These are phyloP conservation scores for Phytophthora sansomeana DNA, from an alignment of 352 stramenopile genomes.

Conservation along the genomic window DNA sequence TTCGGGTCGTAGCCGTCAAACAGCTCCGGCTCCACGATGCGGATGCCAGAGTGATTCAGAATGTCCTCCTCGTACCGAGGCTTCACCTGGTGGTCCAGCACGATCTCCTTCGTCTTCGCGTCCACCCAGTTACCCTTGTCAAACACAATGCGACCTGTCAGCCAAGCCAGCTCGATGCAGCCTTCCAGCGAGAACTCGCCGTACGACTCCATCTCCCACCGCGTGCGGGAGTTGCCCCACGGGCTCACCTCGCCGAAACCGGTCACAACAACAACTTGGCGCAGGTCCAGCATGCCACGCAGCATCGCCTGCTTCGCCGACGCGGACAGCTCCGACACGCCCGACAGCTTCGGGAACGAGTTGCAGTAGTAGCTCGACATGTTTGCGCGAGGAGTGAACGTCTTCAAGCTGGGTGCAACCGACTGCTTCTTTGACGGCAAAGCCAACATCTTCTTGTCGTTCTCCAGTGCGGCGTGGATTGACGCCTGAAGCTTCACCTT, in stretches of 20 bases:
- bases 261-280: constrained; percentile 84
- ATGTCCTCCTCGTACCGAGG: constrained; percentile 83
- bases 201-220: constrained; percentile 93
- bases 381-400: constrained; percentile 63
- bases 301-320: constrained; percentile 55
- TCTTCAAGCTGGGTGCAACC: constrained; percentile 20
- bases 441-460: constrained; percentile 45
- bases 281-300: constrained; percentile 82
- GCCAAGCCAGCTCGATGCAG: constrained; percentile 88
- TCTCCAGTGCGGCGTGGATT: constrained; percentile 48
- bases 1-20: constrained; percentile 91
- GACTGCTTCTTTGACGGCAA: constrained; percentile 31
- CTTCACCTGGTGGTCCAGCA: constrained; percentile 84
- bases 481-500: constrained; percentile 66
- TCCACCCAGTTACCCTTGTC: constrained; percentile 89
- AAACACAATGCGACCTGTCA: constrained; percentile 85
- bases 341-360: constrained; percentile 67
- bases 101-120: constrained; percentile 79
- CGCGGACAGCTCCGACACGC: constrained; percentile 42
- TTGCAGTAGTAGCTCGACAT: constrained; percentile 81
- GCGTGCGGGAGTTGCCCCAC: constrained; percentile 86
- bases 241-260: constrained; percentile 90
- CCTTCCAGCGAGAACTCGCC: constrained; percentile 91
- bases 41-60: constrained; percentile 81
- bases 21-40: constrained; percentile 86